phyloP scores from a whole-genome alignment of 2,329 filamentous ascomycete species.

The Colletotrichum destructivum region DNA sequence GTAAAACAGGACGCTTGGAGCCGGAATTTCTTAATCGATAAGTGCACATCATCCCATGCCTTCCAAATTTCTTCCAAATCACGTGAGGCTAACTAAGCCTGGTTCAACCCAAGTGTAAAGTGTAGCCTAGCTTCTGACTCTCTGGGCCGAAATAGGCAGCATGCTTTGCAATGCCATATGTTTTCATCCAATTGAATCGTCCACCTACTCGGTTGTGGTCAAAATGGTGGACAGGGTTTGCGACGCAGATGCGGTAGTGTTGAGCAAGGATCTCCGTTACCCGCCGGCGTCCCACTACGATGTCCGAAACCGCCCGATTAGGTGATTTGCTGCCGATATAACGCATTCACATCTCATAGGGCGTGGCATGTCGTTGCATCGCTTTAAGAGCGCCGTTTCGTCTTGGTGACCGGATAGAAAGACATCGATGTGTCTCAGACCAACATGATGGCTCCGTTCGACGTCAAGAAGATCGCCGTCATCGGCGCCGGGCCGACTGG shows the following conservation, averaged over 20 bases:
- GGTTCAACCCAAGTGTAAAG: not conserved
- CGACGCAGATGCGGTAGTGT: not conserved
- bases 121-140: not conserved
- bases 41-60: not conserved
- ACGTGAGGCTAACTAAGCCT: not conserved
- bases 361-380: constrained; percentile 1
- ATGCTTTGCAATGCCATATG: constrained; percentile 20
- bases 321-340: constrained; percentile 40
- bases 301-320: constrained; percentile 36
- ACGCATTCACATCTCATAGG: constrained; percentile 31
- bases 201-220: no score
- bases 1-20: not conserved
- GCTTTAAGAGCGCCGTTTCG: constrained; percentile 8
- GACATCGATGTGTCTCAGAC: constrained; percentile 6
- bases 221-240: constrained; percentile 4
- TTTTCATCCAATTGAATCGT: constrained; percentile 10
- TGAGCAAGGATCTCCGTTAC: constrained; percentile 8
- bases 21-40: constrained; percentile 6
- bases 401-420: not conserved
- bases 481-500: constrained; percentile 89
- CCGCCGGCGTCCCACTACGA: constrained; percentile 31
- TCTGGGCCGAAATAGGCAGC: constrained; percentile 26
- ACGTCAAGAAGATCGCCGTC: constrained; percentile 77
- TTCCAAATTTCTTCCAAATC: not conserved
- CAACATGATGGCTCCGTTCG: constrained; percentile 52